A percentile compares a stretch with the other conserved stretches of the same genome.
Evolutionary conservation across 345 rosid genomes (phyloP).

Genomic region (Draba incana): DNA sequence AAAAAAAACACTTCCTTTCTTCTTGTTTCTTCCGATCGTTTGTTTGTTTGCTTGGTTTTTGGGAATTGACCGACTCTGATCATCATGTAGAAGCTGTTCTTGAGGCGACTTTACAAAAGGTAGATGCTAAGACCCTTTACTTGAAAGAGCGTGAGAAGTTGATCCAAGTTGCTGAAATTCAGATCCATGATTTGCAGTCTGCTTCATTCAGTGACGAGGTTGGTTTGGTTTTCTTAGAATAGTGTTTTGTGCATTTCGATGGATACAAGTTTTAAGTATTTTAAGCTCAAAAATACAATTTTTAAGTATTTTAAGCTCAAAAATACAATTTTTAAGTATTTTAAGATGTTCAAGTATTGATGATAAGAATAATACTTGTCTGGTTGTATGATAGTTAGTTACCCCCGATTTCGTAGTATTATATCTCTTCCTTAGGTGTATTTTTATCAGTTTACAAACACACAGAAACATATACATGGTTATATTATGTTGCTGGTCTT

Average conservation of each 20-base stretch:
- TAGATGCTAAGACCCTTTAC: conserved; percentile 43
- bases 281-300: too few species aligned
- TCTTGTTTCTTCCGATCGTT: background rate
- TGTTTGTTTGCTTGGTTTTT: background rate
- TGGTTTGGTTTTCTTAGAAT: conserved; percentile 17
- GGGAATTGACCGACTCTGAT: conserved; percentile 16
- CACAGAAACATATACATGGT: too few species aligned
- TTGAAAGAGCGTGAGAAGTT: conserved; percentile 47
- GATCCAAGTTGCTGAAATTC: conserved; percentile 47
- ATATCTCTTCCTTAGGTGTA: too few species aligned
- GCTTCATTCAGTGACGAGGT: conserved; percentile 51
- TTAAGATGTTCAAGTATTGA: too few species aligned
- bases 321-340: too few species aligned
- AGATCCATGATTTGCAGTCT: conserved; percentile 48
- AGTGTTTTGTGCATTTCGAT: background rate
- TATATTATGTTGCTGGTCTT: too few species aligned
- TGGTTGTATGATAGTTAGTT: too few species aligned
- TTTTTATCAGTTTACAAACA: too few species aligned
- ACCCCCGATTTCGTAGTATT: too few species aligned
- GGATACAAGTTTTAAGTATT: too few species aligned
- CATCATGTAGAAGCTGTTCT: conserved; percentile 57
- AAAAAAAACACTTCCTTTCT: background rate
- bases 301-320: too few species aligned
- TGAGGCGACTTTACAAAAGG: conserved; percentile 40
- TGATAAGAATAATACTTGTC: too few species aligned